phyloP scores from a whole-genome alignment of 208 protist genomes.

The Trypanosoma boissoni region DNA sequence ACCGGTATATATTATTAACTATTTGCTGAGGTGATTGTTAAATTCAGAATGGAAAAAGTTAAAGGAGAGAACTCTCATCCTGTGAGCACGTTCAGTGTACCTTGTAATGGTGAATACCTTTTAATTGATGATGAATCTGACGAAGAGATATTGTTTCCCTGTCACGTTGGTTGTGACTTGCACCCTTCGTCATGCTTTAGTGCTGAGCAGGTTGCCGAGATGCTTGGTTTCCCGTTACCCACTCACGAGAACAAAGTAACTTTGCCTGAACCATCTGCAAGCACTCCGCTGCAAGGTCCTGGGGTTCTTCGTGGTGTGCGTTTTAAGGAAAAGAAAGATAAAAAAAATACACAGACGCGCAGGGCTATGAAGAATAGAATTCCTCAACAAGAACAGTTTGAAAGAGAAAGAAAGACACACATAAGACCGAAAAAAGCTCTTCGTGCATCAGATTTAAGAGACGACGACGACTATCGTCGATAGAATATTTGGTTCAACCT shows the following conservation, averaged over 20 bases:
- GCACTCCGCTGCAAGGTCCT: conserved; percentile 11
- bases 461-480: conserved; percentile 17
- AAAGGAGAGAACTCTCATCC: no score
- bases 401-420: neutral
- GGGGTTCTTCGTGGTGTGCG: conserved; percentile 22
- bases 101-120: no score
- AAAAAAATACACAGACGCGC: neutral
- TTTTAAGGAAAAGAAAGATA: conserved; percentile 12
- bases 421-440: conserved; percentile 1
- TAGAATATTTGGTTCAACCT: no score
- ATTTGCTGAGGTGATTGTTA: no score
- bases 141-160: conserved; percentile 9
- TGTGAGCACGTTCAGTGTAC: no score
- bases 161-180: neutral
- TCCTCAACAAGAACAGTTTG: neutral
- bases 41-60: no score
- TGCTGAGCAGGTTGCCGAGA: neutral
- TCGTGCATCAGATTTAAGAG: neutral
- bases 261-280: neutral
- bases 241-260: neutral
- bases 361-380: neutral
- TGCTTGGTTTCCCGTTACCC: neutral
- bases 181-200: conserved; percentile 13
- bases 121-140: conserved; percentile 8
- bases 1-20: no score